These are phyloP conservation scores for Urochloa ruziziensis DNA, from an alignment of 176 grass and related monocot genomes.

Conservation along the genomic window DNA sequence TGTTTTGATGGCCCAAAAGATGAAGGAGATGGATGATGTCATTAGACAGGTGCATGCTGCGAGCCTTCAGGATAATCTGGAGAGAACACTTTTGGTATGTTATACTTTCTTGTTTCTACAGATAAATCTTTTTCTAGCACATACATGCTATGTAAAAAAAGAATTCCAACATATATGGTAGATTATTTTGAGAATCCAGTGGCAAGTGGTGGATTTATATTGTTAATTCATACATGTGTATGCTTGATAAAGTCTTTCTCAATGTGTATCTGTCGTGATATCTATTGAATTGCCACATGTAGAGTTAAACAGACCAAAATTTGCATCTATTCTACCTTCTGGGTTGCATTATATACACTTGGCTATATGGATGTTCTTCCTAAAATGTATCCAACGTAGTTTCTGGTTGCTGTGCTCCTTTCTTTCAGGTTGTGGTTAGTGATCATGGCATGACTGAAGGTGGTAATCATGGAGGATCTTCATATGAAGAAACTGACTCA, in stretches of 20 bases:
- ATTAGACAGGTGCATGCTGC: slow-evolving; percentile 68
- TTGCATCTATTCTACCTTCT: not conserved
- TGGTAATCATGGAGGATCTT: slow-evolving; percentile 97
- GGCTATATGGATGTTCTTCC: not conserved
- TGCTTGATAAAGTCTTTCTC: slow-evolving; percentile 6
- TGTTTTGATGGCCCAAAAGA: slow-evolving; percentile 77
- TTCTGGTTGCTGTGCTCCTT: slow-evolving; percentile 5
- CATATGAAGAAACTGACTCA: slow-evolving; percentile 88
- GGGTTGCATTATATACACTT: slow-evolving; percentile 12
- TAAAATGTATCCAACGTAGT: not conserved
- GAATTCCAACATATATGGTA: not conserved
- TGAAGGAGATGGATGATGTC: slow-evolving; percentile 97
- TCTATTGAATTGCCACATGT: not conserved
- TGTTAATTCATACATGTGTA: not conserved
- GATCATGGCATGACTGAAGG: slow-evolving; percentile 95
- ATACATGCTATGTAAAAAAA: not conserved
- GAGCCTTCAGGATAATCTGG: slow-evolving; percentile 41
- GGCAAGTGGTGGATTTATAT: not conserved
- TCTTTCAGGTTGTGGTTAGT: slow-evolving; percentile 81
- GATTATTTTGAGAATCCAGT: not conserved
- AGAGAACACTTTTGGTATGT: slow-evolving; percentile 76
- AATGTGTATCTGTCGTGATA: not conserved
- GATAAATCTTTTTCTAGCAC: not conserved
- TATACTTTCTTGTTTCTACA: slow-evolving; percentile 23
- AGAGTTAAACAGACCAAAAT: not conserved